Evolutionary conservation across 805 yeast genomes (phyloP), one percentile per base, ranked within the genome.

Genomic region (Metschnikowia rubicola): DNA sequence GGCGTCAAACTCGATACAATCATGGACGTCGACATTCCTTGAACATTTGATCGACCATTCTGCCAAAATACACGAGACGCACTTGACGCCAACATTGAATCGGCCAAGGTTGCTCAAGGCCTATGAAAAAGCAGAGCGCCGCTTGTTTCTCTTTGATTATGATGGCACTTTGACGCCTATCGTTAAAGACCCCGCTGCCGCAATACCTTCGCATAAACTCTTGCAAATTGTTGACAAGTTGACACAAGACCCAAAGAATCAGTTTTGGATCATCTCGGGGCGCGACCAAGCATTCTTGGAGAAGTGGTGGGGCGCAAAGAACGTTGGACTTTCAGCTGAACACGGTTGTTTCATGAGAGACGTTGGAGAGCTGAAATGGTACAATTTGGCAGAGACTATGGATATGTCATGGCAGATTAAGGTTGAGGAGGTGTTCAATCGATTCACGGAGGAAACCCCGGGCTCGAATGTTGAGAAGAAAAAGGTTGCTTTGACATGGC

Each of bases 121-220:
- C 47, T 94, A 88, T 64, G 64, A 76, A 39, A 55, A 64, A 19
- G 81, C 97, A 0, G 52, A 78, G 31, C 77, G 86, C 57, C 77
- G 98, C 52, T 68, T 94, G 48, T 89, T 94, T 58, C 66, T 94
- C 57, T 91, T 94, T 68, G 99, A 94, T 68, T 94, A 94, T 64
- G 99, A 94, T 64, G 99, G 99, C 29, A 94, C 99, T 1, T 74
- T 94, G 56, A 89, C 99, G 0, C 98, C 98, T 11, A 94, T 94
- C 61, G 99, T 94, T 3, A 79, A 82, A 35, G 98, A 94, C 58
- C 99, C 99, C 2, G 89, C 92, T n/a, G 97, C 98, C 0, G 99
- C 99, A 0, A 86, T 94, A 36, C 99, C 99, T 3, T 83, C 96
- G 0, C 82, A 84, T 3, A 76, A 85, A 55, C 72, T 94, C 38